A percentile compares a stretch with the other conserved stretches of the same genome.
These are phyloP conservation scores for Begonia masoniana DNA, from an alignment of 306 rosid species.

Conservation along the genomic window DNA sequence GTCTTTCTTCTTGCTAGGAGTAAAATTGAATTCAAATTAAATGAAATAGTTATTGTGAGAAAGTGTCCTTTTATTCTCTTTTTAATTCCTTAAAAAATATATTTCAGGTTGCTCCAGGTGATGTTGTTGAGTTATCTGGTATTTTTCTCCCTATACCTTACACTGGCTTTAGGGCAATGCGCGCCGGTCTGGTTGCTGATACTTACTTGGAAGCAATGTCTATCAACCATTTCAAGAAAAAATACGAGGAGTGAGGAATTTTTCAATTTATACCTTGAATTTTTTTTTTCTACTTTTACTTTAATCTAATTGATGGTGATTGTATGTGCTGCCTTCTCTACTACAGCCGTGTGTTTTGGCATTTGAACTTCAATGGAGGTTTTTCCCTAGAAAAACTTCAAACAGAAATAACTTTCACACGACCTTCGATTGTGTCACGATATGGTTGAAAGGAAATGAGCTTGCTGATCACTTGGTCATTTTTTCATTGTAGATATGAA, in stretches of 20 bases:
- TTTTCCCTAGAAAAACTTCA: too few species aligned
- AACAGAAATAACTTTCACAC: too few species aligned
- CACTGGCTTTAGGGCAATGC: conserved; percentile 91
- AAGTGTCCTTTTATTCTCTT: too few species aligned
- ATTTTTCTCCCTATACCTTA: conserved; percentile 96
- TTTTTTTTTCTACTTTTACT: not conserved
- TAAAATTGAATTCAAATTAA: too few species aligned
- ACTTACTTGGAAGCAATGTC: conserved; percentile 98
- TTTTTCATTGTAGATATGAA: conserved; percentile 50
- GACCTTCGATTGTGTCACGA: not conserved
- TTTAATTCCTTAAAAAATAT: not conserved
- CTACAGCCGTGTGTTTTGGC: too few species aligned
- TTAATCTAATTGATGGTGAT: too few species aligned
- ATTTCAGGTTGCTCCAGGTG: conserved; percentile 88
- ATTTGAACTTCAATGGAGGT: too few species aligned
- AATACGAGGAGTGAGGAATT: conserved; percentile 83
- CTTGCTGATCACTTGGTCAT: conserved; percentile 11
- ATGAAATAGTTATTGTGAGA: not conserved
- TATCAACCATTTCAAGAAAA: conserved; percentile 78
- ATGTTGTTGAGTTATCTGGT: conserved; percentile 87
- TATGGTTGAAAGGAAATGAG: conserved; percentile 3
- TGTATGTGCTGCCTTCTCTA: too few species aligned
- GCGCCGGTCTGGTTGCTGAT: conserved; percentile 94
- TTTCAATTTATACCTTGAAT: not conserved
- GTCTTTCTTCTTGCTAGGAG: too few species aligned